Conservation (phyloP, 371 early-diverging fungal species). For the Mortierella sp. region DNA sequence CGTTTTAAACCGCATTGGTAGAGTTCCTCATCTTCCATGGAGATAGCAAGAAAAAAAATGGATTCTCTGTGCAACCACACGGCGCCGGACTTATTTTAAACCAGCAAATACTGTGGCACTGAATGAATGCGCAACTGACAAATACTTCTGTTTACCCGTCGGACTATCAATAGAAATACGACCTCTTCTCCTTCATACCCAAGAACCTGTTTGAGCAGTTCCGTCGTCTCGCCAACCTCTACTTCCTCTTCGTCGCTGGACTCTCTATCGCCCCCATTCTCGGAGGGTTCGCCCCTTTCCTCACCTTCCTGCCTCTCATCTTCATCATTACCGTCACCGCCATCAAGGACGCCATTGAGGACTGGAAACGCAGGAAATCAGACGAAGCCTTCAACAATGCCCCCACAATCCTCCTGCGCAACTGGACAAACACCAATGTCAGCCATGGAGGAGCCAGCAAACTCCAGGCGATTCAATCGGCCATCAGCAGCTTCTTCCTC, state of each 20-base stretch:
- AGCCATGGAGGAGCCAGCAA: constrained; percentile 21
- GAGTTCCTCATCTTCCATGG: background rate
- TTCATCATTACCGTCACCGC: constrained; percentile 85
- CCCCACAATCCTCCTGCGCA: constrained; percentile 41
- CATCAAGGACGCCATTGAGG: constrained; percentile 95
- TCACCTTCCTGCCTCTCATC: constrained; percentile 84
- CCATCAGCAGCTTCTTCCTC: constrained; percentile 19
- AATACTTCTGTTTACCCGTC: background rate
- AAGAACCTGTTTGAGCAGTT: constrained; percentile 93
- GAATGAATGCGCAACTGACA: background rate
- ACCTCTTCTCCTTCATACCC: constrained; percentile 86
- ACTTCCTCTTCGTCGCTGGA: constrained; percentile 87
- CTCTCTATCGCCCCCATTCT: constrained; percentile 81
- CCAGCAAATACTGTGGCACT: background rate
- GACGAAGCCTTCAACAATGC: constrained; percentile 79
- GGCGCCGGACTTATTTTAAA: background rate
- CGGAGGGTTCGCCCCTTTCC: constrained; percentile 66
- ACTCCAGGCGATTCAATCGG: constrained; percentile 22
- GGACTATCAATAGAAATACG: constrained; percentile 80
- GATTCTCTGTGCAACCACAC: background rate
- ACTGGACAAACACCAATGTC: constrained; percentile 56
- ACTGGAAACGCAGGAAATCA: constrained; percentile 89
- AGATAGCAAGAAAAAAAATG: background rate
- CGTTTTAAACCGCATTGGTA: background rate
- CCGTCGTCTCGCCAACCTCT: constrained; percentile 87